Evolutionary conservation across 73 alveolate genomes (phyloP), one percentile per base, ranked within the genome.

Genomic region (Blepharisma stoltei): DNA sequence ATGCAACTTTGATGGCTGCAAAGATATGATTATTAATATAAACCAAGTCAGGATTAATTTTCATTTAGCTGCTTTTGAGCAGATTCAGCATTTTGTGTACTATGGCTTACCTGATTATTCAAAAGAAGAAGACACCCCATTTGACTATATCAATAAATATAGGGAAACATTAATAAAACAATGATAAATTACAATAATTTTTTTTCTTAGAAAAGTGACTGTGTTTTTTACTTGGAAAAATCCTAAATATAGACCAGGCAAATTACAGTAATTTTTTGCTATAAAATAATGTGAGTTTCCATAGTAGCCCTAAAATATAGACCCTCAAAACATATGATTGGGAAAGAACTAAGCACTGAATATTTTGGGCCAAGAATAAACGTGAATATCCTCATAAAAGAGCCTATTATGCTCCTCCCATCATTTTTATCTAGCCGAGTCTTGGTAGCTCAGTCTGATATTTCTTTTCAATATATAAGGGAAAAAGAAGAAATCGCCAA

Each of bases 71-170:
- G 11, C 5, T 1, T 60, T 60, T 60, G 4, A 25, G 18, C 73
- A 60, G 73, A 60, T 60, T 60, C 23, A 14, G 46, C n/a, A n/a
- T 25, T 60, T 14, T 25, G 45, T 14, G 18, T 8, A 8, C 5
- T n/a, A 1, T 8, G 73, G 73, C n/a, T 8, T 60, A 14, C 73
- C 73, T 14, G 23, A 60, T 25, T 60, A 60, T 5, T 60, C 73
- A 5, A 38, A n/a, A 20, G 38, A n/a, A 9, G 23, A 8, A 14
- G 73, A 60, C 14, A 25, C 38, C 18, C 73, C 73, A 18, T 38
- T 14, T 8, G 73, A 60, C 46, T 60, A 60, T 60, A 14, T 60
- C 18, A 60, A 14, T 8, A 60, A 38, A 25, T 60, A n/a, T n/a
- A n/a, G n/a, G n/a, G n/a, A n/a, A n/a, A n/a, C n/a, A n/a, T n/a